Percentiles rank a stretch among this genome's conserved stretches.
Evolutionary conservation across 1,284 basidiomycete species (phyloP).

Genomic region (Ceratorhiza oryzae-sativae): DNA sequence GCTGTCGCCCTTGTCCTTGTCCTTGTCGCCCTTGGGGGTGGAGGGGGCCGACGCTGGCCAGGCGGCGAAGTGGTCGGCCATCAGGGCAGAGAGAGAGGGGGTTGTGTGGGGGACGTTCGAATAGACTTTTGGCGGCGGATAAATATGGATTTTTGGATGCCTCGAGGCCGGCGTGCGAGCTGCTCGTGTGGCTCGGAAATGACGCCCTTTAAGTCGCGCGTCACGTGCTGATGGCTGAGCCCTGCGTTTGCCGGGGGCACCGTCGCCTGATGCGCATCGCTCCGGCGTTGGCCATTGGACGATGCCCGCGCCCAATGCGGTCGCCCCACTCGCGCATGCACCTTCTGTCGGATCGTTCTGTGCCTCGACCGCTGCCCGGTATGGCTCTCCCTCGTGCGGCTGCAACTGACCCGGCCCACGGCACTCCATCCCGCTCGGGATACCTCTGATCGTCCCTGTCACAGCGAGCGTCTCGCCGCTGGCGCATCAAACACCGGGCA

Average conservation of each 20-base stretch:
- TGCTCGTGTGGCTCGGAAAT: constrained; percentile 6
- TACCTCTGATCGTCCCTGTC: not conserved
- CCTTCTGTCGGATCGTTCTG: not conserved
- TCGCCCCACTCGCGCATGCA: not conserved
- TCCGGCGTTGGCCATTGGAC: not conserved
- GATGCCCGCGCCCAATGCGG: not conserved
- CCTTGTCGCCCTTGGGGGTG: not conserved
- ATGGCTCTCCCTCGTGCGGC: not conserved
- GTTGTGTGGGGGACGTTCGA: constrained; percentile 13
- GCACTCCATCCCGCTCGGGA: not conserved
- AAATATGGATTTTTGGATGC: not conserved
- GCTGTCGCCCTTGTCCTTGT: not conserved
- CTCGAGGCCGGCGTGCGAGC: constrained; percentile 35
- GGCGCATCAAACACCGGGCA: not conserved
- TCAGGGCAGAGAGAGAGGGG: not conserved
- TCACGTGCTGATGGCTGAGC: not conserved
- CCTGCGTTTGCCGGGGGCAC: not conserved
- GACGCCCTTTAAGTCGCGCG: not conserved
- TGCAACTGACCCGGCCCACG: not conserved
- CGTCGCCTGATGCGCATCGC: not conserved
- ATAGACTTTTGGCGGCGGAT: not conserved
- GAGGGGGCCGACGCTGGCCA: not conserved
- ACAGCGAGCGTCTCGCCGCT: not conserved
- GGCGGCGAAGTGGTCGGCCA: not conserved
- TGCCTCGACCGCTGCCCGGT: not conserved